Base-by-base conservation (phyloP, 2,329 filamentous ascomycete species). In the Trichoderma asperellum region DNA sequence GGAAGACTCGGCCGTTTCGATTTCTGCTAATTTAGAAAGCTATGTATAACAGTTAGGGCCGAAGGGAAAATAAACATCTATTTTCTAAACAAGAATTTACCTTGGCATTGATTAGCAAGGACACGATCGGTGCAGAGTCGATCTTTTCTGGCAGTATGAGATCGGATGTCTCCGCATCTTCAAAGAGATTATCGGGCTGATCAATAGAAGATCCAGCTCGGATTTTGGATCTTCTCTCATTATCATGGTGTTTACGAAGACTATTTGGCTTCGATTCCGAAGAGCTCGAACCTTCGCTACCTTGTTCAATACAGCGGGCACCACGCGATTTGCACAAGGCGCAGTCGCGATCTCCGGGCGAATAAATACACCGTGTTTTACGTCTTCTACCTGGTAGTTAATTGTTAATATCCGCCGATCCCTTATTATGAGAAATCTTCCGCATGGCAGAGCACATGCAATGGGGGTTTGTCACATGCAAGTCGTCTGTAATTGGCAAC, bases 361-460 rank as follows among this genome's bases (percentile, higher is more conserved):
- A 71, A 68, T 77, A 83, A 55, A 79, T 80, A 72, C 83, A 84
- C 57, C 82, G 78, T 35, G 83, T 83, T 73, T 84, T 85, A 55
- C 83, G 80, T 18, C 82, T 79, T 58, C 83, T 80, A 68, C 83
- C 83, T 84, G 40, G 29, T 27, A 3, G 11, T 14, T 2, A n/a
- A 8, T 4, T 27, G 5, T 66, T 24, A 65, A 47, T 5, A 32
- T 27, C n/a, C 14, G 1, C 32, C 16, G 21, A 14, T 16, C 6
- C 10, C 5, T 16, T 14, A 27, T 27, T 8, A 32, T 24, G 24
- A 16, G 24, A 18, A 27, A 18, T 12, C 0, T 12, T 18, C 27
- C 21, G 12, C 3, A 55, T 14, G 27, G 5, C 0, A 55, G 3
- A 52, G 12, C 2, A 57, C 37, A 64, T 16, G 16, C 6, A 52